These are phyloP conservation scores for Scenedesmus sp. DNA, from an alignment of 163 green algal genomes.

Conservation along the genomic window DNA sequence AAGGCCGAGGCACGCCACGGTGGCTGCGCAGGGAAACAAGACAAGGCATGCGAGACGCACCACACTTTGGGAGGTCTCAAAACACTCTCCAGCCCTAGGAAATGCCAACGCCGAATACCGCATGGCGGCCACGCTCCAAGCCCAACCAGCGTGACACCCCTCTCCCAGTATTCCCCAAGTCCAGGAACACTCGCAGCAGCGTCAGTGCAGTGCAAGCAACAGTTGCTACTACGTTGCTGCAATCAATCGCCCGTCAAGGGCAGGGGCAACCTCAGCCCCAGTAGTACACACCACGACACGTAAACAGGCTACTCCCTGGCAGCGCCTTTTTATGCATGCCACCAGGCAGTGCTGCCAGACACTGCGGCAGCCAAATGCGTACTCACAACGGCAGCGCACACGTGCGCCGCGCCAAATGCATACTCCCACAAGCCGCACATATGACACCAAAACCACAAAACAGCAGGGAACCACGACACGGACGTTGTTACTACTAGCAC, in stretches of 20 bases:
- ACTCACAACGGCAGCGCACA: background rate
- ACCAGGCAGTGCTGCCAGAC: background rate
- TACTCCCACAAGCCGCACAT: background rate
- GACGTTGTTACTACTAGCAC: background rate
- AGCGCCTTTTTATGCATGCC: background rate
- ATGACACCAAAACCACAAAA: background rate
- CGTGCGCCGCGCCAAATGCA: background rate
- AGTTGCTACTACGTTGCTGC: conserved; percentile 1
- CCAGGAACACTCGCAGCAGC: background rate
- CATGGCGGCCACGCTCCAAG: background rate
- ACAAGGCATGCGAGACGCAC: background rate
- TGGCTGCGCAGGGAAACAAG: background rate
- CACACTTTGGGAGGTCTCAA: background rate
- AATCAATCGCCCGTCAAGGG: background rate
- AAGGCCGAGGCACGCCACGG: background rate
- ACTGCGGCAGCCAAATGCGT: background rate
- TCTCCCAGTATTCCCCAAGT: background rate
- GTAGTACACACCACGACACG: background rate
- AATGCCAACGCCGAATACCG: background rate
- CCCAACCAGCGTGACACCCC: background rate
- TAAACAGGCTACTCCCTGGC: background rate
- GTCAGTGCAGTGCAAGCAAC: background rate
- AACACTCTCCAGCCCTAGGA: background rate
- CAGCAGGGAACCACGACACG: background rate
- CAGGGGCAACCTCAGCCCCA: background rate